Percentiles rank a stretch among this genome's conserved stretches.
These are phyloP conservation scores for Heterobasidion annosum DNA, from an alignment of 1,284 basidiomycete genomes.

Conservation along the genomic window DNA sequence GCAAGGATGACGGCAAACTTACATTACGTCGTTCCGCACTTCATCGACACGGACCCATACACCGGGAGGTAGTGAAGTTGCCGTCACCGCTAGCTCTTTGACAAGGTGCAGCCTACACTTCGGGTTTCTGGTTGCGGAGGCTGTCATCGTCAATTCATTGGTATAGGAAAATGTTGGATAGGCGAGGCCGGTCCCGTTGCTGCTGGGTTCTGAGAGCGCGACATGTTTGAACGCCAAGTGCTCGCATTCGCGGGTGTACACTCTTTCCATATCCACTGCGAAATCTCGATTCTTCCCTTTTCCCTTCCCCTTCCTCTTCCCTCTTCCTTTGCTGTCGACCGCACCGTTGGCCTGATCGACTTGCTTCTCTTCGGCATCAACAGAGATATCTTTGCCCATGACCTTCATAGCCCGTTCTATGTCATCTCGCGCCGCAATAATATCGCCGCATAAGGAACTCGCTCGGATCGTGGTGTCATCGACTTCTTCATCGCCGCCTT, in stretches of 20 bases:
- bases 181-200: conserved; percentile 12
- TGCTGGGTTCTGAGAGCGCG: conserved; percentile 15
- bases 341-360: background rate
- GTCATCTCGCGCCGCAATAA: conserved; percentile 37
- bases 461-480: conserved; percentile 35
- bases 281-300: conserved; percentile 24
- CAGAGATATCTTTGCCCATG: conserved; percentile 19
- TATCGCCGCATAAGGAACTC: conserved; percentile 40
- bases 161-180: conserved; percentile 30
- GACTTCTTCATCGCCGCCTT: conserved; percentile 18
- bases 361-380: background rate
- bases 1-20: conserved; percentile 11
- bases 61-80: conserved; percentile 42
- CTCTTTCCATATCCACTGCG: conserved; percentile 25
- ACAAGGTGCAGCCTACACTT: conserved; percentile 42
- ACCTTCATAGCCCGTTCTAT: conserved; percentile 37
- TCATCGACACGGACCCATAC: conserved; percentile 50
- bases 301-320: conserved; percentile 10
- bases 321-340: background rate
- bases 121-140: conserved; percentile 31
- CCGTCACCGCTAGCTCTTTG: conserved; percentile 44
- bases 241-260: conserved; percentile 35
- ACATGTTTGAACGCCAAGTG: conserved; percentile 37
- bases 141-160: conserved; percentile 22
- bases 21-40: conserved; percentile 46